These are phyloP conservation scores for Monosporascus sp. DNA, from an alignment of 2,329 filamentous ascomycete genomes.

Conservation along the genomic window DNA sequence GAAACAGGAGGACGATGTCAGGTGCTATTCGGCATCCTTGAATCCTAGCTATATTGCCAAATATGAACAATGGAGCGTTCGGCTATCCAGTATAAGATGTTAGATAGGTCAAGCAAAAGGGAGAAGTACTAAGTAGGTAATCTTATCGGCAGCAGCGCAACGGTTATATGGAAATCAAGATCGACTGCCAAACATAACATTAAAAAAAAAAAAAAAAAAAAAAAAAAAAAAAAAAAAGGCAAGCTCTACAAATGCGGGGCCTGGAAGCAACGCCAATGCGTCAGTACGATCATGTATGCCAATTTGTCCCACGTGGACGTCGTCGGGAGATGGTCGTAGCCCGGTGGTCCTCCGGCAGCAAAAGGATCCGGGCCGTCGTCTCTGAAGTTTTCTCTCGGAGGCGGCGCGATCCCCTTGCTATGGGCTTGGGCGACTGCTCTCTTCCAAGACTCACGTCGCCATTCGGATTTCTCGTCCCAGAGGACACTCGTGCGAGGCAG, in stretches of 20 bases:
- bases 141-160: too few species aligned
- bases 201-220: too few species aligned
- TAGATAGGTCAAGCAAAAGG: too few species aligned
- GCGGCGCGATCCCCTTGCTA: not conserved
- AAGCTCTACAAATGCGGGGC: conserved; percentile 6
- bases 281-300: conserved; percentile 39
- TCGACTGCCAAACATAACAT: too few species aligned
- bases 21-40: too few species aligned
- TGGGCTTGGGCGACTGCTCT: not conserved
- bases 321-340: conserved; percentile 35
- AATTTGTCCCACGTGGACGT: conserved; percentile 34
- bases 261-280: conserved; percentile 34
- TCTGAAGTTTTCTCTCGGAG: not conserved
- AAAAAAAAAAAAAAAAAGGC: not conserved
- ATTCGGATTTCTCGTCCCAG: not conserved
- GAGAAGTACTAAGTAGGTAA: too few species aligned
- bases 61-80: too few species aligned
- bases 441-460: not conserved
- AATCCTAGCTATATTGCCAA: too few species aligned
- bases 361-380: not conserved
- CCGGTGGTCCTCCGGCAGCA: conserved; percentile 20
- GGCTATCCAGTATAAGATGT: too few species aligned
- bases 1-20: too few species aligned
- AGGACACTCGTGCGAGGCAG: too few species aligned
- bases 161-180: too few species aligned